phyloP scores from a whole-genome alignment of 345 rosid species.

The Dipteronia sinensis region DNA sequence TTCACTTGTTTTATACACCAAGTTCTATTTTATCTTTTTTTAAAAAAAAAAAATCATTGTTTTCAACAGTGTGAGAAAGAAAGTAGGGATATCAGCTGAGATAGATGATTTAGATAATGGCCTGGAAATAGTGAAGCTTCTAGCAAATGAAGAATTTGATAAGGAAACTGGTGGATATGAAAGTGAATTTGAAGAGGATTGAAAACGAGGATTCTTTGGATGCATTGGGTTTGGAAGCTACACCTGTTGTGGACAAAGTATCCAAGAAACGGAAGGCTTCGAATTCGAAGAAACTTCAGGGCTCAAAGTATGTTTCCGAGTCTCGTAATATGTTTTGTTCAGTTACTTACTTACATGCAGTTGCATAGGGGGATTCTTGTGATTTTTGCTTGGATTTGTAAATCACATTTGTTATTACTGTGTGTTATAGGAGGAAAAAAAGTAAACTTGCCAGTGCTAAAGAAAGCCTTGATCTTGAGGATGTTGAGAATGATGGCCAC shows the following conservation, averaged over 20 bases:
- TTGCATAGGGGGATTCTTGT: background rate
- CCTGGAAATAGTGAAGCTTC: constrained; percentile 42
- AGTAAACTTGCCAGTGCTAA: constrained; percentile 48
- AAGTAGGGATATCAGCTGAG: constrained; percentile 36
- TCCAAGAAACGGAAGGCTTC: constrained; percentile 78
- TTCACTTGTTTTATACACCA: background rate
- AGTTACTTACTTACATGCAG: background rate
- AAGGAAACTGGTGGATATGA: constrained; percentile 63
- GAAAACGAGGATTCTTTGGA: constrained; percentile 29
- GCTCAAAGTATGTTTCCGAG: constrained; percentile 59
- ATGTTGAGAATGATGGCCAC: constrained; percentile 23
- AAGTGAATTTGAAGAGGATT: constrained; percentile 63
- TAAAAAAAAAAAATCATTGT: background rate
- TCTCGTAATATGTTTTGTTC: background rate
- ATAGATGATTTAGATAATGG: constrained; percentile 30
- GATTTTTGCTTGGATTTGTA: background rate
- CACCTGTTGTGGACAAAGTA: constrained; percentile 34
- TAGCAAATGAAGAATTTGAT: constrained; percentile 68
- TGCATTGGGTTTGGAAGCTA: constrained; percentile 29
- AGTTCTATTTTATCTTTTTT: background rate
- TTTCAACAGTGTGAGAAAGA: constrained; percentile 64
- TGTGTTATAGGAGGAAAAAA: constrained; percentile 66
- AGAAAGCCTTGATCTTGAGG: constrained; percentile 31
- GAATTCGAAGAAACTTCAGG: constrained; percentile 46
- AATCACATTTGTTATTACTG: background rate